Percentiles rank a stretch among this genome's conserved stretches.
Evolutionary conservation across 352 stramenopile species (phyloP).

Genomic region (Phytophthora aleatoria): DNA sequence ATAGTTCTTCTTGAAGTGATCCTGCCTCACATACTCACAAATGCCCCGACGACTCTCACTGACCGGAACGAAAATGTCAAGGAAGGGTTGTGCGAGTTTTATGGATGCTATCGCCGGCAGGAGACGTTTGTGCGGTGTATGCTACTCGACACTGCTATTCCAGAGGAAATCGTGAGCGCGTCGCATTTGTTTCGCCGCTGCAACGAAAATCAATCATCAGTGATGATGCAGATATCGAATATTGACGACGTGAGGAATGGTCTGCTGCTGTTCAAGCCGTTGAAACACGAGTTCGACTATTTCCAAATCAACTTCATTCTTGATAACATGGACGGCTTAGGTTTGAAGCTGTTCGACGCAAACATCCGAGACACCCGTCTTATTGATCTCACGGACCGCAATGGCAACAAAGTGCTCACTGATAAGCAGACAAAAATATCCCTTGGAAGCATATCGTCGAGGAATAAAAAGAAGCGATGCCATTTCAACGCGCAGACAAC

Average conservation of each 20-base stretch:
- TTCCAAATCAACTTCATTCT: constrained; percentile 19
- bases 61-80: constrained; percentile 18
- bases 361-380: constrained; percentile 3
- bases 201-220: constrained; percentile 22
- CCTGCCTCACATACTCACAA: constrained; percentile 16
- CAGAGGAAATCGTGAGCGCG: constrained; percentile 8
- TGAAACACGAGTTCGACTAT: constrained; percentile 20
- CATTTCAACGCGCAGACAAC: constrained; percentile 14
- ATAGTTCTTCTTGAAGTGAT: constrained; percentile 1
- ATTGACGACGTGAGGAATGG: constrained; percentile 35
- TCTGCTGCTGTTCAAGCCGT: constrained; percentile 31
- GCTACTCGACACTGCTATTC: constrained; percentile 28
- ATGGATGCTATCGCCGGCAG: constrained; percentile 26
- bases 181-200: constrained; percentile 27
- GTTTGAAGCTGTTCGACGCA: constrained; percentile 1
- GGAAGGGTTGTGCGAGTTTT: constrained; percentile 23
- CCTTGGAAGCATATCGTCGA: constrained; percentile 7
- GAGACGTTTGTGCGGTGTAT: constrained; percentile 26
- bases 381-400: constrained; percentile 17
- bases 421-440: background rate
- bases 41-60: constrained; percentile 16
- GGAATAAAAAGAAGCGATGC: constrained; percentile 14
- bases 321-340: background rate
- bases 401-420: constrained; percentile 6
- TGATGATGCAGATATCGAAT: constrained; percentile 34